Percentiles rank a stretch among this genome's conserved stretches.
These are phyloP conservation scores for Kappamyces sp. DNA, from an alignment of 192 early-diverging fungal species.

Conservation along the genomic window DNA sequence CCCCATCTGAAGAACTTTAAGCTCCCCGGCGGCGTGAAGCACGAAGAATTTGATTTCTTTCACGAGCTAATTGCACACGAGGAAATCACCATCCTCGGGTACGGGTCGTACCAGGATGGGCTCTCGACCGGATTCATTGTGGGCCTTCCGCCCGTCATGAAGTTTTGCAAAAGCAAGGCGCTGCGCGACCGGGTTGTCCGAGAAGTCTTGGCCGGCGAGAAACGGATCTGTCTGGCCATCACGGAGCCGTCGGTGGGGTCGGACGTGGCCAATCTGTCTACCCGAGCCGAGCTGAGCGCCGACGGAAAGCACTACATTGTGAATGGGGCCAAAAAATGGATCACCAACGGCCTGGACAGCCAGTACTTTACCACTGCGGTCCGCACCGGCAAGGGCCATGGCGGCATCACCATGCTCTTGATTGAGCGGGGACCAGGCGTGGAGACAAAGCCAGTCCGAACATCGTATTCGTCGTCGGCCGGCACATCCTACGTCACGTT, in stretches of 20 bases:
- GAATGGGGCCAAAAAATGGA: constrained; percentile 56
- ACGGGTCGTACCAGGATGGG: constrained; percentile 28
- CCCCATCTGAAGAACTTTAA: constrained; percentile 16
- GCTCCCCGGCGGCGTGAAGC: constrained; percentile 16
- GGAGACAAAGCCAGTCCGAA: constrained; percentile 58
- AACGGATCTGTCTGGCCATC: constrained; percentile 51
- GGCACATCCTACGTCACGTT: constrained; percentile 59
- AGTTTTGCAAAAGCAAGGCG: constrained; percentile 50
- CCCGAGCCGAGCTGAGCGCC: constrained; percentile 37
- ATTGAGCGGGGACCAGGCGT: constrained; percentile 54
- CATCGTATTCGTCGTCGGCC: constrained; percentile 55
- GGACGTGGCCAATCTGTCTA: constrained; percentile 39
- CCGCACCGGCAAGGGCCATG: constrained; percentile 34
- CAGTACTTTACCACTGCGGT: constrained; percentile 56
- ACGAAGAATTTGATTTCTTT: constrained; percentile 21
- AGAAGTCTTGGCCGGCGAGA: constrained; percentile 38
- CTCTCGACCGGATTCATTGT: constrained; percentile 42
- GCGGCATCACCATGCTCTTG: constrained; percentile 61
- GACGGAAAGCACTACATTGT: constrained; percentile 49
- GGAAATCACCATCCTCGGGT: constrained; percentile 16
- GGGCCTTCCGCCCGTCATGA: constrained; percentile 65
- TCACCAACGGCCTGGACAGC: constrained; percentile 37
- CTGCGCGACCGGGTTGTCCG: constrained; percentile 39
- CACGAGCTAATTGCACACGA: constrained; percentile 22
- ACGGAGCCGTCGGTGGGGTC: constrained; percentile 36